Evolutionary conservation across 345 rosid genomes (phyloP).

Genomic region (Hypericum perforatum): DNA sequence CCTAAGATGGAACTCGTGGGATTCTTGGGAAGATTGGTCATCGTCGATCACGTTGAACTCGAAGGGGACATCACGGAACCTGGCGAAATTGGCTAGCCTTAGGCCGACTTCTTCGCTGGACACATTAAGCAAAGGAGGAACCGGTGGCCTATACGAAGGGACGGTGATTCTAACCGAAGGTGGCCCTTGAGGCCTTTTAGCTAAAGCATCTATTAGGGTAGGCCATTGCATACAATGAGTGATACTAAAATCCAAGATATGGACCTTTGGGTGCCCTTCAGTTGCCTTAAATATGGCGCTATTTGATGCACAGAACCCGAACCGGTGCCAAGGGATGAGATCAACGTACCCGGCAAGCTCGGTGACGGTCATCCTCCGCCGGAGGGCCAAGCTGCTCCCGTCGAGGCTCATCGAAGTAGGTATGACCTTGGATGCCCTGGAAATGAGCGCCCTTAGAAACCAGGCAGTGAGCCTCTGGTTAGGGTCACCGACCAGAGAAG

Average conservation of each 20-base stretch:
- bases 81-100: conserved; percentile 50
- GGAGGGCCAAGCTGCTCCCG: conserved; percentile 22
- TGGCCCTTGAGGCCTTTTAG: conserved; percentile 55
- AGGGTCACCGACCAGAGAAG: conserved; percentile 52
- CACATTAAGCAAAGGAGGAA: conserved; percentile 51
- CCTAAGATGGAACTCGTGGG: conserved; percentile 20
- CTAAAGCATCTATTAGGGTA: conserved; percentile 53
- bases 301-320: conserved; percentile 60
- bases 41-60: conserved; percentile 34
- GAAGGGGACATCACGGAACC: conserved; percentile 42
- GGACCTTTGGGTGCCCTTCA: conserved; percentile 40
- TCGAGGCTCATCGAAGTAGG: conserved; percentile 36
- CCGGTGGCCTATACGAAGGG: conserved; percentile 38
- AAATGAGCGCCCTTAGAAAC: conserved; percentile 55
- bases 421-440: conserved; percentile 50
- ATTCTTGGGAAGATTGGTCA: conserved; percentile 11
- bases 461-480: conserved; percentile 57
- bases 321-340: conserved; percentile 68
- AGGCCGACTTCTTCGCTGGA: conserved; percentile 42
- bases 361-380: conserved; percentile 46
- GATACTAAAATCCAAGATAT: conserved; percentile 55
- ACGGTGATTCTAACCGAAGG: conserved; percentile 54
- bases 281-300: conserved; percentile 39
- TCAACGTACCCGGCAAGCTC: conserved; percentile 66
- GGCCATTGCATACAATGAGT: conserved; percentile 79